phyloP scores from a whole-genome alignment of 257 asterid genomes.

The Henckelia pumila region DNA sequence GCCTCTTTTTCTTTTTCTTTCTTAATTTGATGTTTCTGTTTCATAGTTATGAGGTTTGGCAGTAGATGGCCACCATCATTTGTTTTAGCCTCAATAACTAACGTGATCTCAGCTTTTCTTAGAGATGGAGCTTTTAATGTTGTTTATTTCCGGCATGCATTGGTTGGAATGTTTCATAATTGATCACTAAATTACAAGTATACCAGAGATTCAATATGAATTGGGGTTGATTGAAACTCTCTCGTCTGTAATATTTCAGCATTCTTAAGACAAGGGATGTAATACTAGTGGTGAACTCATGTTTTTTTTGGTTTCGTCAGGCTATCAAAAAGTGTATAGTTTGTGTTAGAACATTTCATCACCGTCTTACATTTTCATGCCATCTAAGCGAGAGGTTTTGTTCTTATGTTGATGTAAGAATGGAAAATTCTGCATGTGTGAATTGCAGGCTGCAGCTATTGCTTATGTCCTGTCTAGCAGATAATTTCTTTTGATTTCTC shows the following conservation, averaged over 20 bases:
- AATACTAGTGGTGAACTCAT: neutral
- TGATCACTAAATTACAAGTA: slow-evolving; percentile 7
- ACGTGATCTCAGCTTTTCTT: neutral
- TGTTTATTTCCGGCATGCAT: no score
- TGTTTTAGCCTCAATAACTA: neutral
- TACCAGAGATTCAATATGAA: neutral
- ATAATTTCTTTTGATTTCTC: no score
- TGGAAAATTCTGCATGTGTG: no score
- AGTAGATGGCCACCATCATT: slow-evolving; percentile 1
- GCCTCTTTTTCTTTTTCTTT: slow-evolving; percentile 10
- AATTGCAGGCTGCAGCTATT: no score
- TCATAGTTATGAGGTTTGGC: slow-evolving; percentile 14
- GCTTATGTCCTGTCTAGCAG: no score
- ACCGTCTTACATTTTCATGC: neutral
- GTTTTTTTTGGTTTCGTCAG: no score
- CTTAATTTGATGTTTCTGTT: slow-evolving; percentile 15
- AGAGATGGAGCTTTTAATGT: no score
- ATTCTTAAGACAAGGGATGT: neutral
- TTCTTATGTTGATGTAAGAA: no score
- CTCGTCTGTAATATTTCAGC: neutral
- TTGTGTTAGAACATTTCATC: neutral
- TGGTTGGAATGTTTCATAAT: slow-evolving; percentile 5
- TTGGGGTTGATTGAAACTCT: neutral
- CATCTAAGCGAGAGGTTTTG: no score
- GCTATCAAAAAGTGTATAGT: no score